Evolutionary conservation across 108 stramenopile genomes (phyloP), one percentile per base, ranked within the genome.

Genomic region (Parmales sp.): DNA sequence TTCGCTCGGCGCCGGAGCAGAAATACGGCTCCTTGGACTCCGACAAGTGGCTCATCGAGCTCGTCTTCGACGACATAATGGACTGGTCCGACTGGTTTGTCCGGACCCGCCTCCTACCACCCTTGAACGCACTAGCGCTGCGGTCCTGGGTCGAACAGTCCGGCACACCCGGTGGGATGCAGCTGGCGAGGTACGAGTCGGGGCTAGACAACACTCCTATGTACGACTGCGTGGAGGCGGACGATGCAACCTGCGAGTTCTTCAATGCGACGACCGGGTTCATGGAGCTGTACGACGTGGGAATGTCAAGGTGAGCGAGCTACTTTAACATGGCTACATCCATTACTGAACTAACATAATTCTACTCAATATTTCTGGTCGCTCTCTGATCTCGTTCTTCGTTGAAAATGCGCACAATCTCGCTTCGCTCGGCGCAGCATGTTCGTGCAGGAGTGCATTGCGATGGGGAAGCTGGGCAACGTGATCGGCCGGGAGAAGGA

Each of bases 181-280:
- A 71, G 36, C 65, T 37, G 0, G 74, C 74, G n/a, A 68, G 74
- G 38, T 60, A 38, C 38, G 74, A 75, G 46, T 45, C 41, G 13
- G 74, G 74, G n/a, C 37, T 75, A 48, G 74, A 75, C 49, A 75
- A 75, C 51, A 46, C 44, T 6, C 74, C 74, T 13, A 75, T 75
- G 74, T 75, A 75, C 31, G 74, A 75, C 50, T n/a, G n/a, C n/a
- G n/a, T n/a, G n/a, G n/a, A n/a, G n/a, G n/a, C n/a, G n/a, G n/a
- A n/a, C n/a, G n/a, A n/a, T n/a, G n/a, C n/a, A n/a, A n/a, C n/a
- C n/a, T 49, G 70, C 11, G 63, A 75, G 13, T 68, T 67, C 48
- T 66, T 66, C 19, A 36, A 51, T 39, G 41, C 50, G 1, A n/a
- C n/a, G n/a, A 39, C 18, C 6, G 65, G 65, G 50, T 38, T 75